phyloP scores from a whole-genome alignment of 768 basidiomycete species.

The Sporobolomyces phaffii region DNA sequence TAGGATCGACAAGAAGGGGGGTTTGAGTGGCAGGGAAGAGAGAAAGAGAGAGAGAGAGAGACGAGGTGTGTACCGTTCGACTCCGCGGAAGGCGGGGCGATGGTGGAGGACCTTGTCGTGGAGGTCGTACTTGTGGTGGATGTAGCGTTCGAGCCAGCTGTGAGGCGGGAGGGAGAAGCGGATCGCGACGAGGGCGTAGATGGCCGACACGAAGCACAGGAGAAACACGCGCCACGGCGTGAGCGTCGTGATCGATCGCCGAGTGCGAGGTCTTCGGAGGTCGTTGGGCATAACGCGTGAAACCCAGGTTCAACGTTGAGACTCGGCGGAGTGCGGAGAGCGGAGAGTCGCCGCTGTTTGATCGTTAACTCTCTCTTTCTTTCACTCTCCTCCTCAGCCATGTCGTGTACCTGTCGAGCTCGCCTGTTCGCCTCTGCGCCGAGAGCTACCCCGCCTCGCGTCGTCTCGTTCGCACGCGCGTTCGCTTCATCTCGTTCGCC shows the following conservation, averaged over 20 bases:
- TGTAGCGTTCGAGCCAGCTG: conserved; percentile 12
- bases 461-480: too few relatives aligned
- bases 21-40: accelerated
- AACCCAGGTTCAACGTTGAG: too few relatives aligned
- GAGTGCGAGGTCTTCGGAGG: conserved; percentile 3
- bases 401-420: background rate
- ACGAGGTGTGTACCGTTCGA: conserved; percentile 20
- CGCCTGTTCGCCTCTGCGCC: too few relatives aligned
- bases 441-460: too few relatives aligned
- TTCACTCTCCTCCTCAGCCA: background rate
- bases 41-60: background rate
- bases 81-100: conserved; percentile 18
- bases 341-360: too few relatives aligned
- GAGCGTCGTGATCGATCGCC: background rate
- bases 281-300: conserved; percentile 33
- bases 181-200: conserved; percentile 21
- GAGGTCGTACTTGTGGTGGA: background rate
- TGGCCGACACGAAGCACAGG: conserved; percentile 12
- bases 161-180: conserved; percentile 21
- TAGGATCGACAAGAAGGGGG: background rate
- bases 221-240: conserved; percentile 13
- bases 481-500: too few relatives aligned
- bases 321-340: too few relatives aligned
- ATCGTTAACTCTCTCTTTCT: too few relatives aligned
- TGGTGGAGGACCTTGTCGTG: background rate